Percentiles rank a stretch among this genome's conserved stretches.
These are phyloP conservation scores for Stereocaulon alpinum DNA, from an alignment of 495 filamentous ascomycete species.

Conservation along the genomic window DNA sequence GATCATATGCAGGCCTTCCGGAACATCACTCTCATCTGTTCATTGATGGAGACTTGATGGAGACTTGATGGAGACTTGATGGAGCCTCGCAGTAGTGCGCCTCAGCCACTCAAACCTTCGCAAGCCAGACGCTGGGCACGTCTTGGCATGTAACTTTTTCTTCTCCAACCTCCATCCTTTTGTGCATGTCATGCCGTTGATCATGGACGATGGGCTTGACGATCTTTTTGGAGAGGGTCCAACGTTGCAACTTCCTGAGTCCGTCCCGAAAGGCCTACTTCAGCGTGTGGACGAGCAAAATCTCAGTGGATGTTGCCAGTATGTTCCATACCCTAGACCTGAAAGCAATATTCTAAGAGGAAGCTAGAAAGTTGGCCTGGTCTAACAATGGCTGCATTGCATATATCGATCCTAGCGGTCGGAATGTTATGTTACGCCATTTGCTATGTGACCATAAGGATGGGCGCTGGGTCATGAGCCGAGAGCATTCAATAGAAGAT, in stretches of 20 bases:
- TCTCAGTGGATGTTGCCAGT: constrained; percentile 73
- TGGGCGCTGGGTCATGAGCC: constrained; percentile 69
- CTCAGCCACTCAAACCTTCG: background rate
- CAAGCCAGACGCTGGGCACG: background rate
- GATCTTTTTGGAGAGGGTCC: constrained; percentile 68
- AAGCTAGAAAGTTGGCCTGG: constrained; percentile 69
- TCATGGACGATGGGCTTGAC: constrained; percentile 64
- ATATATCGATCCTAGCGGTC: constrained; percentile 61
- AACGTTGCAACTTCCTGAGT: constrained; percentile 41
- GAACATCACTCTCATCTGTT: background rate
- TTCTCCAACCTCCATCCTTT: background rate
- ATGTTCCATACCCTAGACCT: constrained; percentile 28
- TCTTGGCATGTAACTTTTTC: background rate
- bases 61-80: background rate
- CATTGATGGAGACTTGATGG: background rate
- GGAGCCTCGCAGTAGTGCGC: background rate
- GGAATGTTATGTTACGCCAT: constrained; percentile 57
- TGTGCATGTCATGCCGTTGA: background rate
- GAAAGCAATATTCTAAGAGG: constrained; percentile 20
- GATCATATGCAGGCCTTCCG: background rate
- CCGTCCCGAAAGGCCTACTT: constrained; percentile 53
- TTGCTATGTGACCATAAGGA: constrained; percentile 58
- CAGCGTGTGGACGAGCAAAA: constrained; percentile 74
- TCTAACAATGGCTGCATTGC: constrained; percentile 83
- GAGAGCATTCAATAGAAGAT: constrained; percentile 38